phyloP scores from a whole-genome alignment of 495 filamentous ascomycete genomes.

The Cudoniella acicularis region DNA sequence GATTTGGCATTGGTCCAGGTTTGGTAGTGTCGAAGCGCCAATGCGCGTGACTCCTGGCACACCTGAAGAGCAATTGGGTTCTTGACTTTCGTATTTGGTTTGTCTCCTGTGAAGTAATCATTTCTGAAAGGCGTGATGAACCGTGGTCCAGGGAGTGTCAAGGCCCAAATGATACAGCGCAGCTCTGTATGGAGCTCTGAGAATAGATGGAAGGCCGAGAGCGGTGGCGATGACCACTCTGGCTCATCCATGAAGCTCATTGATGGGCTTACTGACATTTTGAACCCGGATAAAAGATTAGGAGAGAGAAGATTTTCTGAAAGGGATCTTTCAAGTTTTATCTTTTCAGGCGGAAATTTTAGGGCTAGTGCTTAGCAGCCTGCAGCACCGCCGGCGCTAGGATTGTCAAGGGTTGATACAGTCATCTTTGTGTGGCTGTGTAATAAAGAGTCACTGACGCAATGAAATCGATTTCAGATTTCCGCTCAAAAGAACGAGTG shows the following conservation, averaged over 20 bases:
- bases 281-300: too few relatives aligned
- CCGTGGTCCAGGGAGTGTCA: not conserved
- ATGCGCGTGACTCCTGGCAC: not conserved
- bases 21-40: not conserved
- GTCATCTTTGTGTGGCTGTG: too few relatives aligned
- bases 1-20: not conserved
- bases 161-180: not conserved
- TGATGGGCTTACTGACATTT: too few relatives aligned
- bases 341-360: too few relatives aligned
- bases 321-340: too few relatives aligned
- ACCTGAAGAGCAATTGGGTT: not conserved
- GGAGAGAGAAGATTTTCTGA: too few relatives aligned
- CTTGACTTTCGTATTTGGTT: not conserved
- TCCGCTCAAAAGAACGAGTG: too few relatives aligned
- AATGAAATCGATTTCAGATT: too few relatives aligned
- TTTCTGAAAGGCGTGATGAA: not conserved
- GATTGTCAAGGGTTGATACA: too few relatives aligned
- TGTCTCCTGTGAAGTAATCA: not conserved
- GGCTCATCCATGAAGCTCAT: conserved; percentile 3
- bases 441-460: too few relatives aligned
- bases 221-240: not conserved
- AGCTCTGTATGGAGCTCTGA: not conserved
- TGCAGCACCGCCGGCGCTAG: too few relatives aligned
- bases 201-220: not conserved
- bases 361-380: too few relatives aligned